Evolutionary conservation across 306 rosid species (phyloP).

Genomic region (Arachis hypogaea): DNA sequence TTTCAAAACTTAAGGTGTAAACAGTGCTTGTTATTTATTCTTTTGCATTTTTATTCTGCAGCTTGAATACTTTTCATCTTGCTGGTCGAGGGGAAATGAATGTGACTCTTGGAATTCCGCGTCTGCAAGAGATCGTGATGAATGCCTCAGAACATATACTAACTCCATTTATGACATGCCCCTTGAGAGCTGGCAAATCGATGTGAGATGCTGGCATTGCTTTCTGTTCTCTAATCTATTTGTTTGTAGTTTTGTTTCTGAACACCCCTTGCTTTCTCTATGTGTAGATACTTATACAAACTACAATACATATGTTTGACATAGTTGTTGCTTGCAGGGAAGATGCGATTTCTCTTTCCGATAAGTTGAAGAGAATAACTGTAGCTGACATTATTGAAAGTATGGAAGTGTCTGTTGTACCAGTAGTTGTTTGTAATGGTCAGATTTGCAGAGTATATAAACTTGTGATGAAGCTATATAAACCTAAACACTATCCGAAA

Average conservation of each 20-base stretch:
- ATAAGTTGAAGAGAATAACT: constrained; percentile 79
- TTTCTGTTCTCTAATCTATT: not conserved
- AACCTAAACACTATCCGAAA: constrained; percentile 69
- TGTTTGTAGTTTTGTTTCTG: not conserved
- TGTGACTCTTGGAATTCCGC: constrained; percentile 97
- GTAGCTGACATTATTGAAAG: constrained; percentile 83
- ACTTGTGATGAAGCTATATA: constrained; percentile 67
- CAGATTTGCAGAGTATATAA: constrained; percentile 70
- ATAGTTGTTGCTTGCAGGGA: constrained; percentile 58
- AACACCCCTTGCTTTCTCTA: constrained; percentile 7
- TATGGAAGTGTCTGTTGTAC: constrained; percentile 70
- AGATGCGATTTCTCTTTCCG: constrained; percentile 64
- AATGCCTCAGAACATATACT: constrained; percentile 72
- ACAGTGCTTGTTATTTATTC: not conserved
- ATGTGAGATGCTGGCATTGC: constrained; percentile 60
- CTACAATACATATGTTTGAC: constrained; percentile 5
- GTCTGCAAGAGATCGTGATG: constrained; percentile 89
- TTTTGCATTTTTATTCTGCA: constrained; percentile 24
- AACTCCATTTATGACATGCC: constrained; percentile 96
- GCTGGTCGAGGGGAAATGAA: constrained; percentile 99
- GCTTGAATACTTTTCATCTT: constrained; percentile 92
- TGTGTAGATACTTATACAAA: not conserved
- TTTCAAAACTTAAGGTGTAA: not conserved
- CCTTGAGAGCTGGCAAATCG: constrained; percentile 60
- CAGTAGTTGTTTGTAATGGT: constrained; percentile 44